These are phyloP conservation scores for Mycena chlorophos DNA, from an alignment of 768 basidiomycete species.

Conservation along the genomic window DNA sequence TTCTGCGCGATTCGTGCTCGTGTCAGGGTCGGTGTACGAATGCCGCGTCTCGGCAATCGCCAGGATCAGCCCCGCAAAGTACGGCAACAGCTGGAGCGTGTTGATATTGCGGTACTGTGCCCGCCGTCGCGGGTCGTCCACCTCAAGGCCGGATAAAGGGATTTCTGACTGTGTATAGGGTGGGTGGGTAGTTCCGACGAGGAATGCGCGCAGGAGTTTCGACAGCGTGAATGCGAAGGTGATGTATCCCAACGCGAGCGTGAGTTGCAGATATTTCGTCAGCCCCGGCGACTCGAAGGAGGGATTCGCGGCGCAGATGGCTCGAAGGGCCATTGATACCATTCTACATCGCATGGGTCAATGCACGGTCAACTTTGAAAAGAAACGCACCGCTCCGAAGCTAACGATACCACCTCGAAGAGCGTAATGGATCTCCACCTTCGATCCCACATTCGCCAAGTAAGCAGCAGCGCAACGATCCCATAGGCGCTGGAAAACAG, in stretches of 20 bases:
- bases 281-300: conserved; percentile 23
- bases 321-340: conserved; percentile 26
- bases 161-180: background rate
- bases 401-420: conserved; percentile 10
- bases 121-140: background rate
- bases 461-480: conserved; percentile 13
- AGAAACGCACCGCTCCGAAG: conserved; percentile 21
- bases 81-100: background rate
- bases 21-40: background rate
- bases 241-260: conserved; percentile 29
- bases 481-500: conserved; percentile 18
- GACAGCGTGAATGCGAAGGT: conserved; percentile 22
- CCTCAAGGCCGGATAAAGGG: background rate
- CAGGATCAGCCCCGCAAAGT: background rate
- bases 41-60: background rate
- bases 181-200: conserved; percentile 30
- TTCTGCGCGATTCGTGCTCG: background rate
- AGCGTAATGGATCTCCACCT: conserved; percentile 10
- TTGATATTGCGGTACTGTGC: background rate
- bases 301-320: conserved; percentile 16
- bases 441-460: conserved; percentile 12
- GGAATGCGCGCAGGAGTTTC: conserved; percentile 24
- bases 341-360: conserved; percentile 14
- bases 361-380: background rate
- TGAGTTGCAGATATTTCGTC: conserved; percentile 30